phyloP scores from a whole-genome alignment of 1,284 basidiomycete species.

The Pseudozyma flocculosa region DNA sequence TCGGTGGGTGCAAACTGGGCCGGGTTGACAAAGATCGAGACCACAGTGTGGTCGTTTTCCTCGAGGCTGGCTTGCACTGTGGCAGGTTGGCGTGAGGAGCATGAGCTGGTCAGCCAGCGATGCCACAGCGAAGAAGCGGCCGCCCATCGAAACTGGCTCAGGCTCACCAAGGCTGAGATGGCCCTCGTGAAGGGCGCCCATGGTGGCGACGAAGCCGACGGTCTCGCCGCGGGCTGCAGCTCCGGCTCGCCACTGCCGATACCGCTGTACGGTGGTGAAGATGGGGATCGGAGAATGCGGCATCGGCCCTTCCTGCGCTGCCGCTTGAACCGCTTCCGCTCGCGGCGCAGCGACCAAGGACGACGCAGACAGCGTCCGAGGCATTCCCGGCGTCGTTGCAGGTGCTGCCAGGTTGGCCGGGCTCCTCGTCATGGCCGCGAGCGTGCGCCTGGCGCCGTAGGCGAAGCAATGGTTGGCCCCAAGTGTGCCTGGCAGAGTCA shows the following conservation, averaged over 20 bases:
- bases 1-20: constrained; percentile 96
- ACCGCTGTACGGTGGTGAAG: constrained; percentile 70
- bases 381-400: no score
- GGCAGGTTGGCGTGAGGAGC: not conserved
- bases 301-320: constrained; percentile 6
- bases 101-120: not conserved
- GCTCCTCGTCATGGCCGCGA: no score
- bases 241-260: constrained; percentile 73
- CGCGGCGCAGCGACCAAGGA: no score
- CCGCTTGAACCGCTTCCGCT: no score
- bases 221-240: constrained; percentile 59
- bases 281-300: constrained; percentile 69
- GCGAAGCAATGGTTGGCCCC: no score
- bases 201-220: constrained; percentile 92
- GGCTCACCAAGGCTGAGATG: constrained; percentile 79
- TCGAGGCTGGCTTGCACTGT: constrained; percentile 67
- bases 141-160: not conserved
- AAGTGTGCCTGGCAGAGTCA: no score
- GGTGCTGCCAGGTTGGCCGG: no score
- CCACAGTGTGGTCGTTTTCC: constrained; percentile 80
- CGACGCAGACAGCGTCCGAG: no score
- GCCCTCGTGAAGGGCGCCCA: constrained; percentile 94
- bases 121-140: constrained; percentile 7
- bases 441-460: no score
- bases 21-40: constrained; percentile 97